Evolutionary conservation across 768 basidiomycete genomes (phyloP).

Genomic region (Podaxis carcinomalis): DNA sequence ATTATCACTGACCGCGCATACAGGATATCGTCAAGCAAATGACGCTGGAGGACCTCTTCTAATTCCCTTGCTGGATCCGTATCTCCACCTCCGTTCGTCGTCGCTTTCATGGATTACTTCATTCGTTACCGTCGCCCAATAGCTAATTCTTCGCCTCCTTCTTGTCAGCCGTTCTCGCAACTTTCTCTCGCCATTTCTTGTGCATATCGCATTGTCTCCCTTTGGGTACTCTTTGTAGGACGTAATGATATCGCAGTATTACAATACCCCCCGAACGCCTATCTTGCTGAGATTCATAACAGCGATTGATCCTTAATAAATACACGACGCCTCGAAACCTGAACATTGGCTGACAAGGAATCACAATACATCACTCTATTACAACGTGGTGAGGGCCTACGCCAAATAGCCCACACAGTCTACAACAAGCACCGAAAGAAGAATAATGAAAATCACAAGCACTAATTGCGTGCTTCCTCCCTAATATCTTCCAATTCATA

Average conservation of each 20-base stretch:
- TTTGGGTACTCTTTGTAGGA: neutral
- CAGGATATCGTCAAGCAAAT: constrained; percentile 99
- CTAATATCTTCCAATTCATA: neutral
- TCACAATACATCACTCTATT: too few relatives aligned
- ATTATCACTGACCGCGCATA: neutral
- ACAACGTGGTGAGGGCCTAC: too few relatives aligned
- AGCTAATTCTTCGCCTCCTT: neutral
- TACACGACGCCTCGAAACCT: too few relatives aligned
- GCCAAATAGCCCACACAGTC: too few relatives aligned
- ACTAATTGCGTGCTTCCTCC: neutral
- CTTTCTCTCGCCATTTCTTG: neutral
- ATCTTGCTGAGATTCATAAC: too few relatives aligned
- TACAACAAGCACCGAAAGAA: too few relatives aligned
- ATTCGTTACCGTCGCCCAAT: neutral
- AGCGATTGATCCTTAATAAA: too few relatives aligned
- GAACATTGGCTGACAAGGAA: too few relatives aligned
- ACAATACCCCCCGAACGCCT: neutral
- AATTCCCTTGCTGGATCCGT: constrained; percentile 10
- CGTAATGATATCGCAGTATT: constrained; percentile 8
- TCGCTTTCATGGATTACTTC: neutral
- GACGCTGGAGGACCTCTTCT: constrained; percentile 94
- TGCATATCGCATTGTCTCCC: neutral
- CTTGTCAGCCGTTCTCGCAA: neutral
- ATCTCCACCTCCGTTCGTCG: neutral
- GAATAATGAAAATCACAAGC: too few relatives aligned